Base-by-base conservation (phyloP, 164 flowering plant genomes). In the Houttuynia cordata region DNA sequence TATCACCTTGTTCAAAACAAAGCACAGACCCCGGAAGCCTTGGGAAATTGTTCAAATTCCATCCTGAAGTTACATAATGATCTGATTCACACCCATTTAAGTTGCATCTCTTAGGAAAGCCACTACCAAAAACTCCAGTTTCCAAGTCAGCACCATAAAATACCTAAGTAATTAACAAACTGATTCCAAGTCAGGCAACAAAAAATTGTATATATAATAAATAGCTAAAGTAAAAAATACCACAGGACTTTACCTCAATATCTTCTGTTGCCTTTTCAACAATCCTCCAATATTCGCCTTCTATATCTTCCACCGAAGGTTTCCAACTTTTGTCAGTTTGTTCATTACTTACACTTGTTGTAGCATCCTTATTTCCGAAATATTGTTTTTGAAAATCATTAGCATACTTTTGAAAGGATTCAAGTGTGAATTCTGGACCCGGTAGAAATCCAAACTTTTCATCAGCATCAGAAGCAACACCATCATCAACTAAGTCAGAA, bases 271-370 rank as follows among this genome's bases (percentile, higher is more conserved):
- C 78, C 55, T 82, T 77, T 79, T 90, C 97, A 72, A 90, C 71
- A 59, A 87, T 85, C 65, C 97, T 77, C 97, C 97, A 90, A 73
- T 90, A 90, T 74, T 90, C 97, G 60, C 92, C 97, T 74, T 90
- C 95, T 73, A 90, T 81, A 47, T 85, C 95, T 59, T 80, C 81
- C 58, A 85, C 79, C 23, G 91, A 78, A 15, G 90, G 92, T 50
- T 73, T 66, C 76, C 70, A 73, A 59, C 60, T 65, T 53, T 61
- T 66, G 17, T 17, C 61, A 14, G 34, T 34, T 65, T 74, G 71
- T 57, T 24, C 61, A 51, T 53, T 60, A 64, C 37, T 56, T 37
- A 70, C 34, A 53, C 63, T 71, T 57, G 67, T 72, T 20, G 53
- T 52, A 24, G 52, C 60, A 54, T 76, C 78, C 56, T 71, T 70